Conservation (phyloP, 345 rosid genomes). For the Brassica carinata region DNA sequence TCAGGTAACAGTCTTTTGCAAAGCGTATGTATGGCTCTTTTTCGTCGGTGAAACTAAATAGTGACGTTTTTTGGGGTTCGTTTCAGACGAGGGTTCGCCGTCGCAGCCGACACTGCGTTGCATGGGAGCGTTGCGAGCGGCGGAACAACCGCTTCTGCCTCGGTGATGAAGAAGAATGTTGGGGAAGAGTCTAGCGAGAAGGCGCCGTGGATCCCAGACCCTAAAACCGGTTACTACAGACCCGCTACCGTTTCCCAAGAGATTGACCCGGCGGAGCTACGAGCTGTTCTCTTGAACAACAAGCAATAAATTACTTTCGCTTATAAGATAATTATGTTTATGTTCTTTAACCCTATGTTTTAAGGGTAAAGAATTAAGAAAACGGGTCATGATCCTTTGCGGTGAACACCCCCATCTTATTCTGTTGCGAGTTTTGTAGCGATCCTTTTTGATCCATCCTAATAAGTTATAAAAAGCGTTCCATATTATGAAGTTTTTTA, state of each 20-base stretch:
- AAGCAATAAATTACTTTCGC: constrained; percentile 35
- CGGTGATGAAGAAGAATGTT: constrained; percentile 46
- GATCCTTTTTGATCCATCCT: constrained; percentile 2
- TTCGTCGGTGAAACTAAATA: background rate
- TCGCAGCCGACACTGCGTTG: constrained; percentile 34
- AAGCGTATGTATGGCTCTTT: constrained; percentile 9
- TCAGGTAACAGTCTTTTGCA: constrained; percentile 30
- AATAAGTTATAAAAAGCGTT: background rate
- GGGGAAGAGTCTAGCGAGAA: constrained; percentile 52
- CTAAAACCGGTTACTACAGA: constrained; percentile 78
- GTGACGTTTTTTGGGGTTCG: background rate
- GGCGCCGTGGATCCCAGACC: constrained; percentile 83
- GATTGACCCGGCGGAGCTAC: constrained; percentile 65
- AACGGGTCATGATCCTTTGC: constrained; percentile 14
- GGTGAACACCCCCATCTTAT: background rate
- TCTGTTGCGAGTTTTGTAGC: constrained; percentile 16
- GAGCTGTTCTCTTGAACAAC: constrained; percentile 66
- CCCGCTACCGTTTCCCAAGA: constrained; percentile 64
- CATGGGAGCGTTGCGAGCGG: constrained; percentile 41
- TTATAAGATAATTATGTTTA: background rate
- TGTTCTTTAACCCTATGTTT: background rate
- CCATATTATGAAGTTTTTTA: background rate
- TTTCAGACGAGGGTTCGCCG: constrained; percentile 38
- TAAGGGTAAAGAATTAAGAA: background rate
- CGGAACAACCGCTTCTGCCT: constrained; percentile 19